phyloP scores from a whole-genome alignment of 2,329 filamentous ascomycete species.

The Alternaria postmessia region DNA sequence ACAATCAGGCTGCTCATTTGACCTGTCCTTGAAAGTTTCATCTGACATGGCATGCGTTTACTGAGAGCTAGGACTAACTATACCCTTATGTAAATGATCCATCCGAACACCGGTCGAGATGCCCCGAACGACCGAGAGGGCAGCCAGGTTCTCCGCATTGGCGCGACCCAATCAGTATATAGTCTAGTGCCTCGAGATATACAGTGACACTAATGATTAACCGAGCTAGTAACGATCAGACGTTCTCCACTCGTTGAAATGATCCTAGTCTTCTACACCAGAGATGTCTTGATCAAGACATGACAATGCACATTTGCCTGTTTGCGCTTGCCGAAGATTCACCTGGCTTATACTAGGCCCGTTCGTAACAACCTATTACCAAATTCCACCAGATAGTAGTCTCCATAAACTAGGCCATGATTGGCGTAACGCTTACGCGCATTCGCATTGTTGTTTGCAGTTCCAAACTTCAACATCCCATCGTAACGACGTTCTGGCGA shows the following conservation, averaged over 20 bases:
- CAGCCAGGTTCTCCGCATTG: not conserved
- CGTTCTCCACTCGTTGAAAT: not conserved
- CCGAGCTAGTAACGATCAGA: not conserved
- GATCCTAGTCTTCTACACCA: not conserved
- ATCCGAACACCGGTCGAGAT: not conserved
- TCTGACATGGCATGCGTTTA: not conserved
- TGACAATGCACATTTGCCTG: not conserved
- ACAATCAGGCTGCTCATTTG: not conserved
- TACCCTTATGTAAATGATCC: not conserved
- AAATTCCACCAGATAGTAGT: slow-evolving; percentile 56
- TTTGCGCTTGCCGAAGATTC: not conserved
- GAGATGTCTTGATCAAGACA: not conserved
- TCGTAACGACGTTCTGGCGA: slow-evolving; percentile 41
- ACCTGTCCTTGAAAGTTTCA: not conserved
- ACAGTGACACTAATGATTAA: not conserved
- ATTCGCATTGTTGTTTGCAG: slow-evolving; percentile 55
- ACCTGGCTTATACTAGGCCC: slow-evolving; percentile 20
- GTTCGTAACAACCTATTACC: slow-evolving; percentile 53
- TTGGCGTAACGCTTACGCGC: slow-evolving; percentile 53
- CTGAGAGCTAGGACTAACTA: not conserved
- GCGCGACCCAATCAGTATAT: not conserved
- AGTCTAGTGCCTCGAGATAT: not conserved
- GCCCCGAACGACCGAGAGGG: not conserved
- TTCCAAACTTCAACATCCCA: slow-evolving; percentile 56
- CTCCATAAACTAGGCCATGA: slow-evolving; percentile 57